These are phyloP conservation scores for Neonothopanus nambi DNA, from an alignment of 1,284 basidiomycete genomes.

Conservation along the genomic window DNA sequence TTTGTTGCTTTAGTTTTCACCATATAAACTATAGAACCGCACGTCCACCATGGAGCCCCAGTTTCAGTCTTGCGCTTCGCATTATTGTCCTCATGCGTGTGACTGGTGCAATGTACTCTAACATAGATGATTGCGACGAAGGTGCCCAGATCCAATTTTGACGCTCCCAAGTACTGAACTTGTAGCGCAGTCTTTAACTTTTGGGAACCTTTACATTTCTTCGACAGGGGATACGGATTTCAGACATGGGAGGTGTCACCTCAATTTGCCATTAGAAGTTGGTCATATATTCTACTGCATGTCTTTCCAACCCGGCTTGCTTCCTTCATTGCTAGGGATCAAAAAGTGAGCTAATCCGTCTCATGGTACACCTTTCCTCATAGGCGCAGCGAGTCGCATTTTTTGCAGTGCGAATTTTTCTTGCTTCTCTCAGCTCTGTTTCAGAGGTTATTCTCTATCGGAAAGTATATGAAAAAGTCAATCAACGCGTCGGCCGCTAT, in stretches of 20 bases:
- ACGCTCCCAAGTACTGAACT: constrained; percentile 13
- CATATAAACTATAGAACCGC: constrained; percentile 49
- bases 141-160: constrained; percentile 46
- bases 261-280: constrained; percentile 87
- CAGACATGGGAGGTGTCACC: constrained; percentile 99
- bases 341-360: constrained; percentile 44
- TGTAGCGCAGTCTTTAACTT: constrained; percentile 86
- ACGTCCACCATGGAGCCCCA: constrained; percentile 80
- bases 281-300: constrained; percentile 89
- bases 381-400: constrained; percentile 72
- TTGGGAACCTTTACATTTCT: constrained; percentile 96
- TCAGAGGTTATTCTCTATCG: constrained; percentile 89
- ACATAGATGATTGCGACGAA: constrained; percentile 97
- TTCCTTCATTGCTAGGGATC: constrained; percentile 38
- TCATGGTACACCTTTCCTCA: neutral
- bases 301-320: constrained; percentile 53
- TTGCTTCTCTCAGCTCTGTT: constrained; percentile 75
- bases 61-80: constrained; percentile 81
- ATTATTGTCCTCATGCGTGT: constrained; percentile 83
- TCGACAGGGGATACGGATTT: constrained; percentile 83
- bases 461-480: constrained; percentile 79
- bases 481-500: constrained; percentile 90
- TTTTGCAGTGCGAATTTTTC: constrained; percentile 82
- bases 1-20: constrained; percentile 8
- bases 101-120: constrained; percentile 92